Evolutionary conservation across 805 yeast species (phyloP), one percentile per base, ranked within the genome.

Genomic region (Wickerhamomyces bisporus): DNA sequence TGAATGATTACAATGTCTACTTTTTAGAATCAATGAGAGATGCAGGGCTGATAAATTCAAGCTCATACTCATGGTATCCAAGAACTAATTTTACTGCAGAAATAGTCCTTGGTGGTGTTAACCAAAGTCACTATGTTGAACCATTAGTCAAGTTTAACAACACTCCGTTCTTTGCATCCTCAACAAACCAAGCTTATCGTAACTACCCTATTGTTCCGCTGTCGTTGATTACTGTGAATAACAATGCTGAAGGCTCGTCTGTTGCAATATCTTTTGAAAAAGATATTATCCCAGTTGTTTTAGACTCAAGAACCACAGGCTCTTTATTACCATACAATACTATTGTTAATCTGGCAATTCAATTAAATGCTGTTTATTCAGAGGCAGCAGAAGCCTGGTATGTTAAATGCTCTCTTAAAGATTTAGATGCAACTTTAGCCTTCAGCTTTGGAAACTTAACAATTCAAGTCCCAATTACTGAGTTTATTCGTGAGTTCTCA

Each of bases 301-400:
- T 83, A 16, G 87, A 82, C 51, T 62, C 85, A 1, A 64, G 86
- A 39, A 62, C 70, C 29, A 44, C 57, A 10, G 72, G 59, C 53
- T 67, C 66, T 21, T 71, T 64, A 51, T 54, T 84, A 26, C 91
- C 91, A 0, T 59, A 70, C 29, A 69, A 71, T 32, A 53, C 75
- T 5, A 62, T 84, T 30, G 66, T 83, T 35, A 75, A 73, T 47
- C 58, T 84, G 23, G 86, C 89, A 0, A 66, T 82, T 19, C 89
- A 84, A 57, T 61, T 80, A 28, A 79, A 79, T 50, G 91, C 91
- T 0, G 73, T 68, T 44, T 84, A 75, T 52, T 68, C 73, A 3
- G 55, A 60, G 4, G 42, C 38, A n/a, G 62, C 64, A 6, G 50
- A 66, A 6, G 64, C 69, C 14, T 84, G 91, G 91, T 49, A 81